Evolutionary conservation across 805 yeast genomes (phyloP), one percentile per base, ranked within the genome.

Genomic region (Metschnikowia bowlesiae): DNA sequence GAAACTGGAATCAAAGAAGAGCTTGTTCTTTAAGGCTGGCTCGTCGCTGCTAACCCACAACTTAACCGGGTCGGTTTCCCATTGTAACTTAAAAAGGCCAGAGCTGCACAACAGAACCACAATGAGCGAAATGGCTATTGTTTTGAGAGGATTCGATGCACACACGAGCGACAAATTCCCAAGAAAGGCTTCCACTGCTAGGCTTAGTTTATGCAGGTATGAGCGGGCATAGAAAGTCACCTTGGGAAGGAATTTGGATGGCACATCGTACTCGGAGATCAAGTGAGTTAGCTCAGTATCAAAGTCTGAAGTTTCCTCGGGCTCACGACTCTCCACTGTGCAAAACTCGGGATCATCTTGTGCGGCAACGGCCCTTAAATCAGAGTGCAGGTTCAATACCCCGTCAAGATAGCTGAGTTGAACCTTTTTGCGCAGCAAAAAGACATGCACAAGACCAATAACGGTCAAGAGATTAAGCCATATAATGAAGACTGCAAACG

Each of bases 1-100:
- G 67, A 92, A 92, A 53, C 82, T 80, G 18, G 78, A 76, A 63
- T 94, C 97, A 63, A 82, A 92, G 57, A 73, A 83, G 48, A 74
- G 70, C 59, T 84, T 83, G 59, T 92, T 85, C 39, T 78, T 69
- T 48, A 75, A 84, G 10, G 90, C 89, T 3, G 80, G 82, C 8
- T 94, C 86, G 18, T 71, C 62, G 2, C 91, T 83, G 56, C 94
- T 85, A 0, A 94, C 98, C 99, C 99, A 92, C 31, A 92, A 70
- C 53, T 84, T 82, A 3, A 87, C 80, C 0, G 99, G 98, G 56
- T 87, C 75, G 2, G 82, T 82, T 62, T 91, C 97, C 29, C 91
- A 71, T 41, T 81, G 66, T 8, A 84, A 73, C 47, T 70, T 65
- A 6, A 66, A 58, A 42, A 82, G 67, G 7, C 87, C 89, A 0